Conservation (phyloP, 1,284 basidiomycete species). For the Leccinum fallax region DNA sequence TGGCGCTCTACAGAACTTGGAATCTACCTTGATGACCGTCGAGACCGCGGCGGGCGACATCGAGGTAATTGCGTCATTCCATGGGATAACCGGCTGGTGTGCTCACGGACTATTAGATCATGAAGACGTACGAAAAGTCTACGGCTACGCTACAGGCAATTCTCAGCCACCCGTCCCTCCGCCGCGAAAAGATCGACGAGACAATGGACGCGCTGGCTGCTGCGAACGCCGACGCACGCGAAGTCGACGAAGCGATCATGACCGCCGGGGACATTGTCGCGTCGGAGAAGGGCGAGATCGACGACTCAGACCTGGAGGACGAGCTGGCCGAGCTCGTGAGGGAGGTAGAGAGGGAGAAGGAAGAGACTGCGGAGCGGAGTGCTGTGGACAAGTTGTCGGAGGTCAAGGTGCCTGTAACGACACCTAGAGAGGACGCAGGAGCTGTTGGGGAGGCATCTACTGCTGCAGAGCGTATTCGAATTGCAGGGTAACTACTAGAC, state of each 20-base stretch:
- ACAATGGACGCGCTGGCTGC: slow-evolving; percentile 88
- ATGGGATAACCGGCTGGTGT: not conserved
- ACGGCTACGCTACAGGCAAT: slow-evolving; percentile 75
- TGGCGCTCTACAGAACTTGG: slow-evolving; percentile 72
- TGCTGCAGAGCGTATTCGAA: not conserved
- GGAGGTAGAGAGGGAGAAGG: slow-evolving; percentile 49
- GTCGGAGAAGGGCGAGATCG: slow-evolving; percentile 53
- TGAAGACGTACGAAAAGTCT: slow-evolving; percentile 84
- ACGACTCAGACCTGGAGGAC: slow-evolving; percentile 64
- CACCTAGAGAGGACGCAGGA: slow-evolving; percentile 8
- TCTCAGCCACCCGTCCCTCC: slow-evolving; percentile 78
- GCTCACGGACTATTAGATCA: slow-evolving; percentile 57
- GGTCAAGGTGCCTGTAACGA: slow-evolving; percentile 19
- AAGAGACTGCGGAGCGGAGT: slow-evolving; percentile 19
- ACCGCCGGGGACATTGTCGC: slow-evolving; percentile 62
- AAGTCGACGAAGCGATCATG: slow-evolving; percentile 80
- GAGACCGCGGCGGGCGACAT: slow-evolving; percentile 89
- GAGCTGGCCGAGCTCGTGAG: slow-evolving; percentile 56
- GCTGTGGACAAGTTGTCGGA: slow-evolving; percentile 23
- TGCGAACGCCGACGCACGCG: slow-evolving; percentile 77
- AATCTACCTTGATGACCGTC: slow-evolving; percentile 77
- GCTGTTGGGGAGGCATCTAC: not conserved
- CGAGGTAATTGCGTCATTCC: slow-evolving; percentile 54
- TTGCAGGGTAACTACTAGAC: not conserved
- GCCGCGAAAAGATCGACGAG: slow-evolving; percentile 75